Evolutionary conservation across 768 basidiomycete genomes (phyloP), one percentile per base, ranked within the genome.

Genomic region (Agaricus blazei): DNA sequence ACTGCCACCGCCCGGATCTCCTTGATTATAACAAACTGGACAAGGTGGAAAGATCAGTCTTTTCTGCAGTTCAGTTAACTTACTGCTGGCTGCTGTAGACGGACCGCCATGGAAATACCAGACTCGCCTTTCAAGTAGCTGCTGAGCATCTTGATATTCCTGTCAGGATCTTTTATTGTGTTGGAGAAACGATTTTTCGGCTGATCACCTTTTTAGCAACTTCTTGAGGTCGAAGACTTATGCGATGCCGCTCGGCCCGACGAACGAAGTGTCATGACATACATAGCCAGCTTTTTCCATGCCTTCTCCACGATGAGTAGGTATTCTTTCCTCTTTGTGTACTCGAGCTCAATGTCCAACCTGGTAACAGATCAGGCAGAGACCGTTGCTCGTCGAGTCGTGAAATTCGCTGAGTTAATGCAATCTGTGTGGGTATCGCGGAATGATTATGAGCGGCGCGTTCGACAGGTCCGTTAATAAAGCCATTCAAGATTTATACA

Each of bases 231-330:
- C 0, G 88, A 93, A 52, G 97, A 99, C 75, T 70, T 99, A 29
- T 95, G 93, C 61, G 93, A 94, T 64, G 82, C 85, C 0, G 75
- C 75, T n/a, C 82, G 80, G 46, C 96, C 96, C 0, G 97, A 99
- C 68, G 97, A 99, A 71, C 85, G 93, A 37, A 93, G 90, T 69
- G 91, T 98, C 9, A 98, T 98, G 93, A 98, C 94, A 4, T 98
- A 98, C 62, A 88, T 99, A 45, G 97, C 97, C 34, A 91, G 91
- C 63, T 98, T 81, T 72, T 99, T 99, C 78, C 97, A 98, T 66
- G 95, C 96, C 0, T 99, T 99, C 68, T 96, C 94, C 0, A 87
- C 91, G 0, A 95, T 97, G 88, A 93, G 95, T 95, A 60, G 49
- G 82, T 70, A 9, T 4, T 29, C 27, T 7, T 49, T 9, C 31